Percentiles rank a stretch among this genome's conserved stretches.
phyloP scores from a whole-genome alignment of 148 eudicot genomes.

The Pouteria glomerata region DNA sequence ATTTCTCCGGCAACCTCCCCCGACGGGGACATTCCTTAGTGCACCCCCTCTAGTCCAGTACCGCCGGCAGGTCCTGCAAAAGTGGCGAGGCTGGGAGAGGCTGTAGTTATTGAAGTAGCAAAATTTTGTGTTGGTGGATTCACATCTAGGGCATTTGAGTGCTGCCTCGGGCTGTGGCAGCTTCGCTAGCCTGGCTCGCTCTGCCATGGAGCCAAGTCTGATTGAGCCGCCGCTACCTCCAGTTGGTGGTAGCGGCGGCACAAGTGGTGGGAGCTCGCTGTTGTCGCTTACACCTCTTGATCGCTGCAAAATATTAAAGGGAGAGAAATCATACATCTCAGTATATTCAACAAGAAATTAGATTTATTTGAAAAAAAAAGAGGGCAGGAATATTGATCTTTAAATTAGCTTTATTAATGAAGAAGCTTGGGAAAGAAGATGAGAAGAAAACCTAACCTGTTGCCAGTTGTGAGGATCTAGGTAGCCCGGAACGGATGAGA shows the following conservation, averaged over 20 bases:
- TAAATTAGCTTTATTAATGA: conserved; percentile 2
- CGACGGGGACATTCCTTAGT: conserved; percentile 18
- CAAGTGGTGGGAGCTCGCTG: not conserved
- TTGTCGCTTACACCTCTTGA: no score
- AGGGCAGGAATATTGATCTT: not conserved
- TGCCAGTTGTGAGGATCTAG: conserved; percentile 22
- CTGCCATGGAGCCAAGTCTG: conserved; percentile 5
- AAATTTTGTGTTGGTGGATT: conserved; percentile 21
- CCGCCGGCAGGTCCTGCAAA: conserved; percentile 27
- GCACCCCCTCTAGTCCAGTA: conserved; percentile 29
- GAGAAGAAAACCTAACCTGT: not conserved
- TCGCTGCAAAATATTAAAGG: conserved; percentile 3
- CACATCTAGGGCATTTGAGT: conserved; percentile 27
- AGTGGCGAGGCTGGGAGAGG: conserved; percentile 26
- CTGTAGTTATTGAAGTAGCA: conserved; percentile 27
- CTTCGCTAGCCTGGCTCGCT: conserved; percentile 12
- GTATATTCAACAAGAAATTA: conserved; percentile 15
- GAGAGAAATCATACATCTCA: not conserved
- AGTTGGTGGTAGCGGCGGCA: not conserved
- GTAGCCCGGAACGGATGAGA: conserved; percentile 20
- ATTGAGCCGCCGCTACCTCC: not conserved
- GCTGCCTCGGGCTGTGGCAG: conserved; percentile 4
- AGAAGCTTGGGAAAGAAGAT: not conserved
- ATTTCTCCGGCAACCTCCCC: conserved; percentile 23
- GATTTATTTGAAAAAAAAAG: not conserved